Percentiles rank a stretch among this genome's conserved stretches.
These are phyloP conservation scores for Arabis alpina DNA, from an alignment of 345 rosid genomes.

Conservation along the genomic window DNA sequence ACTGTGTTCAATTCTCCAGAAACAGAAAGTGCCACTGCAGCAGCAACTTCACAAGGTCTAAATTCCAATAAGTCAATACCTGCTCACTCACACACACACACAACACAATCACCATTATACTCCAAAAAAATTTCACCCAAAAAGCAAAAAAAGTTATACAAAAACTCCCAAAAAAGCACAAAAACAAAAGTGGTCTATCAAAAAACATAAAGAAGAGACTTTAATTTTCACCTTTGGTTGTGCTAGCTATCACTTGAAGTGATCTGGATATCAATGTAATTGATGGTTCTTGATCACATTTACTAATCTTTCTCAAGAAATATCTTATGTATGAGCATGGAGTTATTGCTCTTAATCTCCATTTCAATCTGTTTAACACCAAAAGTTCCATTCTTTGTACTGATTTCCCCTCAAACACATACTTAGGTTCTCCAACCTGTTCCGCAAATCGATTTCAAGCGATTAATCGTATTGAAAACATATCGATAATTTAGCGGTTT, in stretches of 20 bases:
- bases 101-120: slow-evolving; percentile 39
- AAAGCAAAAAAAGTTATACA: slow-evolving; percentile 22
- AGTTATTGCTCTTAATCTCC: slow-evolving; percentile 66
- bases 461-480: background rate
- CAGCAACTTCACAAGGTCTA: slow-evolving; percentile 81
- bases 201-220: slow-evolving; percentile 26
- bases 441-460: background rate
- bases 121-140: slow-evolving; percentile 27
- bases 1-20: slow-evolving; percentile 40
- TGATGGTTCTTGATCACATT: slow-evolving; percentile 48
- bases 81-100: slow-evolving; percentile 47
- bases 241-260: slow-evolving; percentile 58
- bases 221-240: slow-evolving; percentile 57
- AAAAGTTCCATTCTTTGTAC: slow-evolving; percentile 78
- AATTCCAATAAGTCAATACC: slow-evolving; percentile 84
- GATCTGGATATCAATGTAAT: slow-evolving; percentile 51
- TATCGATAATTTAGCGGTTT: background rate
- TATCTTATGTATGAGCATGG: slow-evolving; percentile 65
- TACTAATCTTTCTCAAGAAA: slow-evolving; percentile 52
- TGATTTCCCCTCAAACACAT: slow-evolving; percentile 58
- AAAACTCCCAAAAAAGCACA: background rate
- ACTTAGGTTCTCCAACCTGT: slow-evolving; percentile 60
- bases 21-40: slow-evolving; percentile 75
- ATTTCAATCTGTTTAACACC: slow-evolving; percentile 59
- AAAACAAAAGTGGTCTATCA: slow-evolving; percentile 27